phyloP scores from a whole-genome alignment of 768 basidiomycete species.

The Tremella fuciformis region DNA sequence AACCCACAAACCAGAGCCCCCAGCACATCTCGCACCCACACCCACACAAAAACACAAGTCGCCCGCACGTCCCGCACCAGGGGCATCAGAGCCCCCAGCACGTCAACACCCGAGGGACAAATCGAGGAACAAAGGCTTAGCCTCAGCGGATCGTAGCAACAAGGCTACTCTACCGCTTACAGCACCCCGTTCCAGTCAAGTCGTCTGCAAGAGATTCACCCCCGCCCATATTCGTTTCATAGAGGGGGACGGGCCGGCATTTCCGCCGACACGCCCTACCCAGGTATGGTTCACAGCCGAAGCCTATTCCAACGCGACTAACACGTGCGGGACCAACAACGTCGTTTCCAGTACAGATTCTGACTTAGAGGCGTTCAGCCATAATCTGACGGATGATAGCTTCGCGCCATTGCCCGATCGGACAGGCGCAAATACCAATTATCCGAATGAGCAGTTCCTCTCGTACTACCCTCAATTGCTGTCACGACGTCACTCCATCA shows the following conservation, averaged over 20 bases:
- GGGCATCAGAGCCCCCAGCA: not conserved
- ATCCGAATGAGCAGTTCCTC: slow-evolving; percentile 79
- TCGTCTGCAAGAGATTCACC: slow-evolving; percentile 76
- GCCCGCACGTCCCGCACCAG: no score
- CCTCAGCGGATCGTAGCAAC: slow-evolving; percentile 74
- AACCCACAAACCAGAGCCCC: not conserved
- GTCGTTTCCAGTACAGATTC: slow-evolving; percentile 74
- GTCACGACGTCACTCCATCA: slow-evolving; percentile 71
- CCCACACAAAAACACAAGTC: no score
- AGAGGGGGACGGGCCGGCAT: slow-evolving; percentile 59
- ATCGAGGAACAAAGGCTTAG: slow-evolving; percentile 70
- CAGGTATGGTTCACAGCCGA: slow-evolving; percentile 67
- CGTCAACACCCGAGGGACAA: slow-evolving; percentile 53
- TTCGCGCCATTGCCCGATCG: slow-evolving; percentile 74
- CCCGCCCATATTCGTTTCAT: slow-evolving; percentile 67
- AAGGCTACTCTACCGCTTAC: slow-evolving; percentile 76
- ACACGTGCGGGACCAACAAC: slow-evolving; percentile 68
- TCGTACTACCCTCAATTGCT: slow-evolving; percentile 78
- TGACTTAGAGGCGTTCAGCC: slow-evolving; percentile 80
- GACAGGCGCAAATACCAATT: slow-evolving; percentile 78
- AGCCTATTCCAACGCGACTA: slow-evolving; percentile 66
- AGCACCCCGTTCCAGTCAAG: slow-evolving; percentile 72
- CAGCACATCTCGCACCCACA: no score
- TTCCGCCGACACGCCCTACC: slow-evolving; percentile 57
- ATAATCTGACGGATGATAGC: slow-evolving; percentile 80